Conservation (phyloP, 352 stramenopile species). For the Phytophthora litchii region DNA sequence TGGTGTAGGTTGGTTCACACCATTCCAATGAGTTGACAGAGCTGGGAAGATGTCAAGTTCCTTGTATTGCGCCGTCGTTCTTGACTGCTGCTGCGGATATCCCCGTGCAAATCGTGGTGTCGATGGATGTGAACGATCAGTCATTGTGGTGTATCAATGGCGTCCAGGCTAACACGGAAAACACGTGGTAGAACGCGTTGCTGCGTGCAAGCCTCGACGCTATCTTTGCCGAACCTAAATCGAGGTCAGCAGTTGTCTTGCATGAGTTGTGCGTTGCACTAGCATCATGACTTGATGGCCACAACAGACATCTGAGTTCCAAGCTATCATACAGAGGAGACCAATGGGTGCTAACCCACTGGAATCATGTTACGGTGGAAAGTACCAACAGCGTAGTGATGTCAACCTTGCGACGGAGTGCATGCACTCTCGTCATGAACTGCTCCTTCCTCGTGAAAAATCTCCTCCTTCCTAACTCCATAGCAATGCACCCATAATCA, state of each 20-base stretch:
- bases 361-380: too few relatives aligned
- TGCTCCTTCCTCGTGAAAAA: too few relatives aligned
- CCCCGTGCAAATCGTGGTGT: conserved; percentile 7
- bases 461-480: too few relatives aligned
- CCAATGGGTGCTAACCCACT: too few relatives aligned
- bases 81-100: conserved; percentile 6
- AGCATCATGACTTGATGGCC: too few relatives aligned
- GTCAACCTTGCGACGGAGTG: too few relatives aligned
- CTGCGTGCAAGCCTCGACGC: conserved; percentile 5
- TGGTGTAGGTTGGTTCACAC: not conserved
- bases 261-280: too few relatives aligned
- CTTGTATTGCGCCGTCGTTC: conserved; percentile 18
- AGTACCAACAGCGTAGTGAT: too few relatives aligned
- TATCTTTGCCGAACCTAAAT: conserved; percentile 25
- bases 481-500: conserved; percentile 3
- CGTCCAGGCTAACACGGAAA: not conserved
- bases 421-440: too few relatives aligned
- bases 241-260: not conserved
- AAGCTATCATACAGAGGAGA: too few relatives aligned
- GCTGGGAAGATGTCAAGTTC: conserved; percentile 32
- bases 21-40: conserved; percentile 6
- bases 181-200: not conserved
- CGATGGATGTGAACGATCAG: conserved; percentile 1
- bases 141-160: conserved; percentile 17
- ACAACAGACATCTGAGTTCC: too few relatives aligned